Evolutionary conservation across 2,329 filamentous ascomycete genomes (phyloP).

Genomic region (Trichoderma asperellum): DNA sequence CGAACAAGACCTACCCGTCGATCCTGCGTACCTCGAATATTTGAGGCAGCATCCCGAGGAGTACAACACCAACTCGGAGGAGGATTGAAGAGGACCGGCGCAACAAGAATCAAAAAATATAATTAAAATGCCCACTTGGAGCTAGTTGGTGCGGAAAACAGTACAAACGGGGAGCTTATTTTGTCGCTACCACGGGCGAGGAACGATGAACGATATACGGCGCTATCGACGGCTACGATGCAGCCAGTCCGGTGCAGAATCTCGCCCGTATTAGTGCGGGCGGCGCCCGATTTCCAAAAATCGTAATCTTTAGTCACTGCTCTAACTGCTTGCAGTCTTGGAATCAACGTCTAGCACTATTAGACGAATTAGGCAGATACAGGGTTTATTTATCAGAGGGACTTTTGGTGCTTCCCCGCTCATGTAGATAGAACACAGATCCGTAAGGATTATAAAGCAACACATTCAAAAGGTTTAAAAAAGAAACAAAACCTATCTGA

Average conservation of each 20-base stretch:
- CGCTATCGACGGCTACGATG: background rate
- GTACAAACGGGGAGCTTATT: background rate
- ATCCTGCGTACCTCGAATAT: constrained; percentile 4
- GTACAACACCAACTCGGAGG: background rate
- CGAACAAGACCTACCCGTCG: background rate
- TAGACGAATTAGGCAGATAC: background rate
- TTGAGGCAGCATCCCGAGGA: constrained; percentile 3
- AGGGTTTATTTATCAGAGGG: background rate
- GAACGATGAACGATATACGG: background rate
- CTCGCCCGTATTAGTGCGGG: background rate
- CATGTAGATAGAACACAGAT: background rate
- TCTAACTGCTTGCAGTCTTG: background rate
- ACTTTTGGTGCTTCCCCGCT: background rate
- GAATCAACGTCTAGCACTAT: background rate
- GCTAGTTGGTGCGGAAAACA: background rate
- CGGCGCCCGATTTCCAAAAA: background rate
- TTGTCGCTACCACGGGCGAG: background rate
- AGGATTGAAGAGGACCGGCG: background rate
- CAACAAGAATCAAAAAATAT: background rate
- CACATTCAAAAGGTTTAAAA: background rate
- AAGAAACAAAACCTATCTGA: background rate
- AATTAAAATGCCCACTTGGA: background rate
- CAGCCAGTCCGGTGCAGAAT: background rate
- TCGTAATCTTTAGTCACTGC: background rate
- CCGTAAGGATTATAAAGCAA: background rate